Base-by-base conservation (phyloP, 768 basidiomycete genomes). In the Serendipita vermifera region DNA sequence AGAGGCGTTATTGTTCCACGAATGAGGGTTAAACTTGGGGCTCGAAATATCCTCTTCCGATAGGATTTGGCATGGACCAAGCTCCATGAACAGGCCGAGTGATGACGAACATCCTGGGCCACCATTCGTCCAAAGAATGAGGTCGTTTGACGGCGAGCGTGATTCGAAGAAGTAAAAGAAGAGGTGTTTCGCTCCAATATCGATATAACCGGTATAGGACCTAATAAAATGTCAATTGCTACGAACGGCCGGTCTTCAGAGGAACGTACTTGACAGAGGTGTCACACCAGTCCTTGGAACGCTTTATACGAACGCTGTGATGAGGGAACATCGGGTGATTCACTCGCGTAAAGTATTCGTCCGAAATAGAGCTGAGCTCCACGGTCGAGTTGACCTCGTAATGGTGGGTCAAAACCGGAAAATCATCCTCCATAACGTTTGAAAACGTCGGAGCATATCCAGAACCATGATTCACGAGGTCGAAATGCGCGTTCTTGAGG, bases 81-180 rank as follows among this genome's bases (percentile, higher is more conserved):
- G 71, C 65, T 86, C 86, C 75, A 85, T 83, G 59, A 87, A 74
- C 11, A 87, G 71, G 3, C 83, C 85, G 1, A 82, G 70, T 3
- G 80, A 72, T 15, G 73, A 73, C 5, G 72, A 73, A 57, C 78
- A 78, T 6, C 78, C 79, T 0, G 79, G 79, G 55, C 83, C 83
- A 60, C 77, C 70, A 26, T 51, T 56, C 4, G 55, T 56, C 38
- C 22, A 64, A 38, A 33, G 33, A 2, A 53, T 29, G 3, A 33
- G 3, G 43, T 36, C 15, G 33, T 54, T 39, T 48, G 55, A 57
- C 17, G 54, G 26, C 22, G 60, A 59, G 27, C 69, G 43, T 5
- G 62, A 64, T 57, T 70, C 68, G 61, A 71, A 71, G 61, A 70
- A 71, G 61, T 65, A 66, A 64, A 70, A 68, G 33, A 53, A 17